Percentiles rank a stretch among this genome's conserved stretches.
Conservation (phyloP, 345 rosid genomes). For the Stellera chamaejasme region DNA sequence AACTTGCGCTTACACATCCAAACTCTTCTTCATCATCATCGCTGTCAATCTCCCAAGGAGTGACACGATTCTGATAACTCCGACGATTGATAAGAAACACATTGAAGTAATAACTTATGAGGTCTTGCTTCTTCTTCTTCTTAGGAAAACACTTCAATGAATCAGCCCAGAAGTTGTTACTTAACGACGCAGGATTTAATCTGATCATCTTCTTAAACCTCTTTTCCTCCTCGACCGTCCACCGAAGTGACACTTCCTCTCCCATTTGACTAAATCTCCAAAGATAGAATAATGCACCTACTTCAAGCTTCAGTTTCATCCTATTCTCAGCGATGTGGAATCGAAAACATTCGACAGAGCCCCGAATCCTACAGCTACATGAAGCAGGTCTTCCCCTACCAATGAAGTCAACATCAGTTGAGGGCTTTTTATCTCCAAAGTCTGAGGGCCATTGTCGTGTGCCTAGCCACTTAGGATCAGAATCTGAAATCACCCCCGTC, state of each 20-base stretch:
- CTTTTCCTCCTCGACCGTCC: slow-evolving; percentile 52
- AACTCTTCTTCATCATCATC: slow-evolving; percentile 37
- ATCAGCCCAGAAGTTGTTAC: slow-evolving; percentile 32
- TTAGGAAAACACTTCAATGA: slow-evolving; percentile 22
- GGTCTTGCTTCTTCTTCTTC: slow-evolving; percentile 43
- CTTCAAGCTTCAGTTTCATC: slow-evolving; percentile 48
- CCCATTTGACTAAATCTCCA: slow-evolving; percentile 79
- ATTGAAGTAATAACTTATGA: slow-evolving; percentile 64
- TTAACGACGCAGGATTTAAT: slow-evolving; percentile 16
- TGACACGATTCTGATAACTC: slow-evolving; percentile 61
- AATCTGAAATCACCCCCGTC: slow-evolving; percentile 36
- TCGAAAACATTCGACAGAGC: slow-evolving; percentile 50
- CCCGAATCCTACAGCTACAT: slow-evolving; percentile 45
- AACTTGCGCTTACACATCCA: slow-evolving; percentile 37
- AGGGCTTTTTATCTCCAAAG: slow-evolving; percentile 8
- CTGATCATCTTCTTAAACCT: slow-evolving; percentile 37
- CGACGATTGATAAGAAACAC: slow-evolving; percentile 49
- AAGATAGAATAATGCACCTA: slow-evolving; percentile 41
- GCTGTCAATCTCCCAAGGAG: slow-evolving; percentile 41
- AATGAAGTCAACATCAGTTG: slow-evolving; percentile 21
- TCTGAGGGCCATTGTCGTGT: slow-evolving; percentile 42
- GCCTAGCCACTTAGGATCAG: slow-evolving; percentile 71
- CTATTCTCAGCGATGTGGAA: slow-evolving; percentile 68
- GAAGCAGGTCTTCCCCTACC: slow-evolving; percentile 54
- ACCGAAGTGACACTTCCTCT: slow-evolving; percentile 54